phyloP scores from a whole-genome alignment of 1,139 yeast genomes.

The Suhomyces coccinellae region DNA sequence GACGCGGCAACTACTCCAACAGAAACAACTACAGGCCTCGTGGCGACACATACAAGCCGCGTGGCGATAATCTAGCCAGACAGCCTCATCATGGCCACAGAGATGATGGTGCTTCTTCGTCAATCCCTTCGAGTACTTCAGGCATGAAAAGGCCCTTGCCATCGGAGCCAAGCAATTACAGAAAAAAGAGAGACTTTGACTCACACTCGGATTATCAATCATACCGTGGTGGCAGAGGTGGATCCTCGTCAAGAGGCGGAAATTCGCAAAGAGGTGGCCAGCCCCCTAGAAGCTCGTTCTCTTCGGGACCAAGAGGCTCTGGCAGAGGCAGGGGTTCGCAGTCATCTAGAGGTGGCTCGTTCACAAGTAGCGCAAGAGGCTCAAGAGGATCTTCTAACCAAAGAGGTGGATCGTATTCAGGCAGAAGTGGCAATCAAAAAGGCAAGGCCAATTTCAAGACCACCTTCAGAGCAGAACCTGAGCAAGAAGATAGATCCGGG shows the following conservation, averaged over 20 bases:
- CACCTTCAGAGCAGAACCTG: neutral
- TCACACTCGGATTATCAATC: conserved; percentile 13
- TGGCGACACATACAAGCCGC: conserved; percentile 15
- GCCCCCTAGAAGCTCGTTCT: conserved; percentile 2
- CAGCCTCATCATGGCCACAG: conserved; percentile 7
- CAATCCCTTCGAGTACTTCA: conserved; percentile 2
- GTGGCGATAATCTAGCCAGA: conserved; percentile 7
- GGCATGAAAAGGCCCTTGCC: conserved; percentile 21
- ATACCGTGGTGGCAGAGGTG: conserved; percentile 7
- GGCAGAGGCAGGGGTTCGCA: conserved; percentile 5
- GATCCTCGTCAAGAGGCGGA: conserved; percentile 4
- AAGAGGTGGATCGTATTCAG: conserved; percentile 4
- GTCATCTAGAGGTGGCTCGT: conserved; percentile 3
- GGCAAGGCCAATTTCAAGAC: conserved; percentile 4
- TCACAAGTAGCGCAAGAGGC: conserved; percentile 7
- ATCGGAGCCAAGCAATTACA: conserved; percentile 22
- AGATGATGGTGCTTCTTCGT: neutral
- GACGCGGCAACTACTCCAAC: conserved; percentile 12
- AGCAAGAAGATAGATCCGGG: neutral
- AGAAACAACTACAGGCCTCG: conserved; percentile 16
- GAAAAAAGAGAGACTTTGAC: conserved; percentile 18
- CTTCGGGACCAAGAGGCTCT: conserved; percentile 9
- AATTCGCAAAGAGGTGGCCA: neutral
- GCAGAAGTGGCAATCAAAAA: conserved; percentile 1
- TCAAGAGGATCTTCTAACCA: conserved; percentile 3